Evolutionary conservation across 1,284 basidiomycete genomes (phyloP).

Genomic region (Cryptococcus depauperatus): DNA sequence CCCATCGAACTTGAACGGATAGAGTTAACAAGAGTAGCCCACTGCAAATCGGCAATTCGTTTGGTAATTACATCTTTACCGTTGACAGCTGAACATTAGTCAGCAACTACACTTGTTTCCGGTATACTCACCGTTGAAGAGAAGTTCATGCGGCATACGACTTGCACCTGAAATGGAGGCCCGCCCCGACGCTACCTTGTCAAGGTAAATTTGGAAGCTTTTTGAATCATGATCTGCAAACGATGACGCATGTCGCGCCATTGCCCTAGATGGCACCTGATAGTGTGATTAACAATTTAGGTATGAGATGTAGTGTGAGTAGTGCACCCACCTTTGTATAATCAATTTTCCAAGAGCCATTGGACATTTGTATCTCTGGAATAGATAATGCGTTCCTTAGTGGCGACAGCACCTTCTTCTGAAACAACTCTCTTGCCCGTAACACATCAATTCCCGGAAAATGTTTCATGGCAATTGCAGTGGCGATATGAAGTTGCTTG

Average conservation of each 20-base stretch:
- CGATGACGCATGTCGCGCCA: conserved; percentile 51
- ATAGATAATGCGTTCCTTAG: conserved; percentile 50
- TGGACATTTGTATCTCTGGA: conserved; percentile 56
- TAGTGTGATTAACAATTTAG: conserved; percentile 16
- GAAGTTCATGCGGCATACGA: conserved; percentile 26
- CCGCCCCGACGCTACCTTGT: conserved; percentile 51
- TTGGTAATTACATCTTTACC: conserved; percentile 23
- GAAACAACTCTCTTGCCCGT: conserved; percentile 40
- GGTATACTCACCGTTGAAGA: conserved; percentile 17
- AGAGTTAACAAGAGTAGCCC: conserved; percentile 54
- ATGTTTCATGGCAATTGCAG: conserved; percentile 55
- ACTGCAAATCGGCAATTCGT: conserved; percentile 54
- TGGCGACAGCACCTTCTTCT: conserved; percentile 46
- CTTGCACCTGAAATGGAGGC: conserved; percentile 21
- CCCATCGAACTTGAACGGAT: conserved; percentile 50
- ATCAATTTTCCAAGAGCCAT: conserved; percentile 41
- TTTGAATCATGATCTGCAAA: conserved; percentile 56
- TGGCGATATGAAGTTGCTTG: conserved; percentile 55
- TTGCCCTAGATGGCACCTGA: conserved; percentile 55
- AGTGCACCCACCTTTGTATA: conserved; percentile 51
- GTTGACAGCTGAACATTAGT: conserved; percentile 1
- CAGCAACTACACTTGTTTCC: neutral
- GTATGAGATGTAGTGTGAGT: neutral
- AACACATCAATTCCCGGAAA: conserved; percentile 31
- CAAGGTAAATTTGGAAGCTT: conserved; percentile 54